Percentiles rank a stretch among this genome's conserved stretches.
Conservation (phyloP, 305 asterid species). For the Fraxinus greggii region DNA sequence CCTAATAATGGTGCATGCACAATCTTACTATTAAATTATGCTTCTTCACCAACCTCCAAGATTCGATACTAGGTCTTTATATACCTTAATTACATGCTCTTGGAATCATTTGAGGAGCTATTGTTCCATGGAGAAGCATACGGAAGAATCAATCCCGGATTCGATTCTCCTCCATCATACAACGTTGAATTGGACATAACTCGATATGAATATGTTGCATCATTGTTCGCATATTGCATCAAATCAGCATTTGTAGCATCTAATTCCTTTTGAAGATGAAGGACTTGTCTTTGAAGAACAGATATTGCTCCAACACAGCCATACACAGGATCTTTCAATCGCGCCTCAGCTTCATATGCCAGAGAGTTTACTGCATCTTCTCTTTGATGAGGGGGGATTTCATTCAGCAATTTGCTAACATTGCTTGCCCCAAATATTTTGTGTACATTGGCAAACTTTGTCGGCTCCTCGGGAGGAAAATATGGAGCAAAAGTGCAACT, state of each 20-base stretch:
- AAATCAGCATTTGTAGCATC: constrained; percentile 56
- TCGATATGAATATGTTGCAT: not conserved
- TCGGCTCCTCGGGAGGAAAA: constrained; percentile 59
- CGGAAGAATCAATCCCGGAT: constrained; percentile 17
- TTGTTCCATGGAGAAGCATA: constrained; percentile 26
- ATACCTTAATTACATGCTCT: constrained; percentile 2
- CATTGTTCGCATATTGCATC: constrained; percentile 29
- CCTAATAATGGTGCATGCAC: not conserved
- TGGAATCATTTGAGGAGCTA: constrained; percentile 23
- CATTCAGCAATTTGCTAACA: constrained; percentile 50
- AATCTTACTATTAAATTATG: no score
- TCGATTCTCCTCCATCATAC: constrained; percentile 11
- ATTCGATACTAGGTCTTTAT: not conserved
- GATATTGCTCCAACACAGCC: constrained; percentile 69
- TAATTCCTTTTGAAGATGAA: constrained; percentile 46
- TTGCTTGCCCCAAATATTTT: constrained; percentile 64
- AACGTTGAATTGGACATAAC: not conserved
- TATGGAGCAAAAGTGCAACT: constrained; percentile 52
- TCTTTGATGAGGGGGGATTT: constrained; percentile 51
- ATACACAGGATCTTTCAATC: constrained; percentile 54
- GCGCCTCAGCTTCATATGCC: constrained; percentile 68
- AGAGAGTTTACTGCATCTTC: constrained; percentile 59
- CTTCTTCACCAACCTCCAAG: constrained; percentile 8
- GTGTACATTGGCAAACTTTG: constrained; percentile 53
- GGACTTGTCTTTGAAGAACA: constrained; percentile 50